Evolutionary conservation across 192 early-diverging fungal genomes (phyloP), one percentile per base, ranked within the genome.

Genomic region (Endogone sp.): DNA sequence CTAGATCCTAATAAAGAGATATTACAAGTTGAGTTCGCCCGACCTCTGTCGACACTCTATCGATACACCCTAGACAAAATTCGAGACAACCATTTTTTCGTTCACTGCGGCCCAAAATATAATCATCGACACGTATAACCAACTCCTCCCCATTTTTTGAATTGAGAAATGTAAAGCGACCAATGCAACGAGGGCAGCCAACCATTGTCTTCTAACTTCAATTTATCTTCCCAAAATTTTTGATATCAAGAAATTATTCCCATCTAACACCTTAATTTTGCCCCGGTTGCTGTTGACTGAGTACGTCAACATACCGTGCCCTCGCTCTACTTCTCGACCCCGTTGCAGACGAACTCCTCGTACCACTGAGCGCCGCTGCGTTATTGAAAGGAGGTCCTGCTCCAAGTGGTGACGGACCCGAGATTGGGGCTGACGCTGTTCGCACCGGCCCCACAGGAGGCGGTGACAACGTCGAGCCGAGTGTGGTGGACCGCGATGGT

Each of bases 241-340:
- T 62, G 27, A 2, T 62, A 62, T 62, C 26, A 4, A n/a, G 24
- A 22, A 2, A 2, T 57, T 57, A n/a, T 22, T 2, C 24, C 56
- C 24, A 2, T 2, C 1, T n/a, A 10, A 29, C 2, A 13, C 60
- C 32, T 29, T 37, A 56, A 24, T 32, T 64, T 49, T 22, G 37
- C 24, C 27, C 37, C 4, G 55, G 37, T 3, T 56, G 60, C 27
- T 58, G 54, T 63, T 82, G 72, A 69, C 69, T 77, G 32, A 83
- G 68, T 16, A 81, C 55, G 64, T 85, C 82, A 20, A 85, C 84
- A 29, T 85, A 85, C 62, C 79, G 78, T 30, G 77, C 62, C 30
- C 84, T 79, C 11, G 76, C 82, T 6, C 30, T 29, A 4, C 28
- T 26, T 56, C 27, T 22, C 20, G 55, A 37, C 24, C 71, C 61